phyloP scores from a whole-genome alignment of 805 yeast genomes.

The Debaryomyces hansenii region DNA sequence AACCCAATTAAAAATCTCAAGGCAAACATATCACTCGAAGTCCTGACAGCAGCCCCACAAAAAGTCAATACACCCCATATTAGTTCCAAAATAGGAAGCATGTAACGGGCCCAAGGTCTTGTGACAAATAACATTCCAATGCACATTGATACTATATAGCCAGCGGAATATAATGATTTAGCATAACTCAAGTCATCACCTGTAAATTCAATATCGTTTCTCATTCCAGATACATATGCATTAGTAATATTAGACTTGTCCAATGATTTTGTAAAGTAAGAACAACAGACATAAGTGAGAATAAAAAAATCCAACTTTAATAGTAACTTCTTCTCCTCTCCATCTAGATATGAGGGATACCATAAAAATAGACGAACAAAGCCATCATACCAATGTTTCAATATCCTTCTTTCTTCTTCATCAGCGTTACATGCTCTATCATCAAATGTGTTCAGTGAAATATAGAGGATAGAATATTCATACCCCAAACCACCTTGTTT shows the following conservation, averaged over 20 bases:
- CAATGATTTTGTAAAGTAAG: constrained; percentile 67
- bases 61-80: constrained; percentile 16
- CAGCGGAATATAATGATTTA: constrained; percentile 1
- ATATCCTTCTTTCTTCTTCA: not conserved
- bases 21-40: constrained; percentile 15
- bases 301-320: constrained; percentile 30
- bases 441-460: too few relatives aligned
- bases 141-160: not conserved
- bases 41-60: constrained; percentile 13
- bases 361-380: constrained; percentile 12
- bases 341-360: not conserved
- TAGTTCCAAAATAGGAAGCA: constrained; percentile 15
- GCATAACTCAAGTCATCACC: constrained; percentile 62
- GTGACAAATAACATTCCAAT: not conserved
- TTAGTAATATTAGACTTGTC: constrained; percentile 61
- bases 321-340: constrained; percentile 23
- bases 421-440: too few relatives aligned
- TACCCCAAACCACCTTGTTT: too few relatives aligned
- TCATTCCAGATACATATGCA: constrained; percentile 67
- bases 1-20: constrained; percentile 6
- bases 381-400: constrained; percentile 3
- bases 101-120: not conserved
- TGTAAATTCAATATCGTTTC: constrained; percentile 52
- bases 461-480: too few relatives aligned
- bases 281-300: constrained; percentile 30